A percentile compares a stretch with the other conserved stretches of the same genome.
These are phyloP conservation scores for Heliosperma pusillum DNA, from an alignment of 148 eudicot species.

Conservation along the genomic window DNA sequence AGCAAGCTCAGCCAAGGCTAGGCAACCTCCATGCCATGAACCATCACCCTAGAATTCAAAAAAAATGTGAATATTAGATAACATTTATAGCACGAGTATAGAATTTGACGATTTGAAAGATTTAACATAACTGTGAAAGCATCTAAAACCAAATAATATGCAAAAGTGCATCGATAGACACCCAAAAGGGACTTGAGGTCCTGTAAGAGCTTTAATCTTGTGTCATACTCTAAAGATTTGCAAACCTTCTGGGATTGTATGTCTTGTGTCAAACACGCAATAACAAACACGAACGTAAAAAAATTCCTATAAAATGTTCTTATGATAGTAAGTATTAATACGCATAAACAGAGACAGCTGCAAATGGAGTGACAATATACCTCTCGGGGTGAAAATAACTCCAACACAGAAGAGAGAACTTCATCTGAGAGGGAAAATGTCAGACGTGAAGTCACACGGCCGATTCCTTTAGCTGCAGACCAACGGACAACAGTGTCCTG, in stretches of 20 bases:
- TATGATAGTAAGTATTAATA: neutral
- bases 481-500: slow-evolving; percentile 99
- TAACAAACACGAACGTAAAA: neutral
- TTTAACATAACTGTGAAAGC: neutral
- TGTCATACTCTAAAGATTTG: neutral
- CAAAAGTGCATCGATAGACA: slow-evolving; percentile 17
- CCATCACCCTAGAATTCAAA: slow-evolving; percentile 75
- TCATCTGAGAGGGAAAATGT: slow-evolving; percentile 82
- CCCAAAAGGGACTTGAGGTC: slow-evolving; percentile 1
- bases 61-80: neutral
- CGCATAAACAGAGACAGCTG: slow-evolving; percentile 10
- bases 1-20: slow-evolving; percentile 97
- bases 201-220: neutral
- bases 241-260: neutral
- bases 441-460: slow-evolving; percentile 79
- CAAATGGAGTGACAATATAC: slow-evolving; percentile 38
- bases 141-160: neutral
- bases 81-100: slow-evolving; percentile 6
- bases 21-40: slow-evolving; percentile 99
- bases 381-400: slow-evolving; percentile 91
- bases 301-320: neutral
- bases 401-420: slow-evolving; percentile 84
- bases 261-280: no score
- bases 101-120: neutral
- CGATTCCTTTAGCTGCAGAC: slow-evolving; percentile 99